Base-by-base conservation (phyloP, 1,139 yeast species). In the Groenewaldozyma auringiensis region DNA sequence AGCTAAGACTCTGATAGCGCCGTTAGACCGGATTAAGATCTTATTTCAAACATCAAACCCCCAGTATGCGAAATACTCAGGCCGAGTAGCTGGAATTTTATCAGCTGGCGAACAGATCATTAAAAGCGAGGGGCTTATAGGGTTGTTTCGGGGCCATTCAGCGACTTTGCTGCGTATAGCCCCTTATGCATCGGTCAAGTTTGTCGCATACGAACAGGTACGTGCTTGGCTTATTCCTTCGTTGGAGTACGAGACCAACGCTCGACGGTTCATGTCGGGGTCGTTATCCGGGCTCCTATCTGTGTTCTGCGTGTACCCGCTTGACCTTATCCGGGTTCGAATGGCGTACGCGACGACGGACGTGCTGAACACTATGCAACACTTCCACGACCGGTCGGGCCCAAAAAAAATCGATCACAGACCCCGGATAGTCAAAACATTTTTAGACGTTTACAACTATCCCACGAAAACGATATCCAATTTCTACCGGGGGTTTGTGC, bases 101-200 rank as follows among this genome's bases (percentile, higher is more conserved):
- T 69, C 71, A 41, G 97, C 98, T 0, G 83, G 83, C 0, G 67
- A 68, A 37, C 75, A 77, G 48, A 89, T 92, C 32, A 78, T 79
- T 68, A 48, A 57, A 4, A 71, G 70, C 36, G 94, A 86, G 61
- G 98, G 98, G n/a, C 45, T 80, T 1, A 53, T 69, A 40, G 98
- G 98, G 1, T 75, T 92, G 47, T 92, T 81, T 63, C 96, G 89
- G 59, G 99, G 99, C 34, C 98, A 92, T 64, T 84, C 95, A 2
- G 96, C 94, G 0, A 92, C 98, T 0, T 69, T 92, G 43, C 64
- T 89, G 39, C 72, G 99, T 50, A 87, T 92, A 6, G 92, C 92
- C 65, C 99, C 99, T 1, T 92, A 92, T 63, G 97, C 98, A 2
- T 95, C 96, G 14, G 85, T 92, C 60, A 94, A 92, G 63, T 92